These are phyloP conservation scores for Fonsecaea nubica DNA, from an alignment of 2,329 filamentous ascomycete species.

Conservation along the genomic window DNA sequence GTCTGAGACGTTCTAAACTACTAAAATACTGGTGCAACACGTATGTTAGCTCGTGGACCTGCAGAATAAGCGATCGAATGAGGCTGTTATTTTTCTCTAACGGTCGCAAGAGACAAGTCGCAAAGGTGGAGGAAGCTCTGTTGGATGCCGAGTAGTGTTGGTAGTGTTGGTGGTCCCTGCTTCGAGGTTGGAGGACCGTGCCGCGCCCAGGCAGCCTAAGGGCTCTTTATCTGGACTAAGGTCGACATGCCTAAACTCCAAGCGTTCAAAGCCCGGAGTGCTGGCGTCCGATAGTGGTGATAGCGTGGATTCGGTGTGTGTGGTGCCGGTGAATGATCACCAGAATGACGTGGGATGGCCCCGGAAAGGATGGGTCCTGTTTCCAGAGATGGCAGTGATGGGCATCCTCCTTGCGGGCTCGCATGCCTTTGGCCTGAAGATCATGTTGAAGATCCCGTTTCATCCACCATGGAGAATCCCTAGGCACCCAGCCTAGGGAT, in stretches of 20 bases:
- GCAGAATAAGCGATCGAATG: conserved; percentile 36
- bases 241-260: conserved; percentile 28
- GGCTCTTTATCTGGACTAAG: conserved; percentile 21
- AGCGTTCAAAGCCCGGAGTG: conserved; percentile 16
- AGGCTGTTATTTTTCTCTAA: conserved; percentile 17
- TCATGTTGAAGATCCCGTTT: conserved; percentile 14
- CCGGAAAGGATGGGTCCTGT: not conserved
- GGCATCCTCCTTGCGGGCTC: not conserved
- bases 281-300: conserved; percentile 2
- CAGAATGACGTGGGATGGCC: conserved; percentile 21
- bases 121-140: conserved; percentile 21
- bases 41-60: conserved; percentile 38
- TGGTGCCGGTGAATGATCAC: conserved; percentile 6
- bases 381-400: conserved; percentile 17
- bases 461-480: conserved; percentile 13
- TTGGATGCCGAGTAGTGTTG: not conserved
- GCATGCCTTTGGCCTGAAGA: not conserved
- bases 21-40: conserved; percentile 44
- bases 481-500: conserved; percentile 1
- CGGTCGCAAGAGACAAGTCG: conserved; percentile 22
- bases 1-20: conserved; percentile 44
- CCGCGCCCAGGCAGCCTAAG: conserved; percentile 23
- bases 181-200: conserved; percentile 25
- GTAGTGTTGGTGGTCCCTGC: conserved; percentile 14
- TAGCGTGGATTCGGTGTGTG: not conserved